phyloP scores from a whole-genome alignment of 495 filamentous ascomycete species.

The Entonaema liquescens region DNA sequence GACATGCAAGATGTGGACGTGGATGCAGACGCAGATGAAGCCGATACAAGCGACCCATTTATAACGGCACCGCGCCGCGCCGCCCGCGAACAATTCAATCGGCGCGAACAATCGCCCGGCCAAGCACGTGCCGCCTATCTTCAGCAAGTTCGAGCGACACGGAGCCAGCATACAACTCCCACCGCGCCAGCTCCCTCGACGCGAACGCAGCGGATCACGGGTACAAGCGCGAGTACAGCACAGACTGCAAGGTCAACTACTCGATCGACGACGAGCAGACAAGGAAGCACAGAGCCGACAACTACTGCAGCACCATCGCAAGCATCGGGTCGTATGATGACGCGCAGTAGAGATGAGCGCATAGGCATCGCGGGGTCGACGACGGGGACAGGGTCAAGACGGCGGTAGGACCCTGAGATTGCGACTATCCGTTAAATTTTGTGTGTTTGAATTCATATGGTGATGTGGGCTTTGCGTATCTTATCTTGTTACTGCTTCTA shows the following conservation, averaged over 20 bases:
- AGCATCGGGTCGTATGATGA: slow-evolving; percentile 43
- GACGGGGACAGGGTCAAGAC: slow-evolving; percentile 26
- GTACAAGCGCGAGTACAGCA: slow-evolving; percentile 15
- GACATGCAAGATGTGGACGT: slow-evolving; percentile 40
- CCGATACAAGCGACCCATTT: slow-evolving; percentile 45
- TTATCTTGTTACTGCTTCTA: not conserved
- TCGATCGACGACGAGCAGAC: slow-evolving; percentile 19
- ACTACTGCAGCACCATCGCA: not conserved
- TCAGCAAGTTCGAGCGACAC: slow-evolving; percentile 27
- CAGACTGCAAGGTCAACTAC: slow-evolving; percentile 8
- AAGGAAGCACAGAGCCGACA: slow-evolving; percentile 32
- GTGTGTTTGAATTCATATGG: not conserved
- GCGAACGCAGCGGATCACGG: slow-evolving; percentile 1
- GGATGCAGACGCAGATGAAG: slow-evolving; percentile 39
- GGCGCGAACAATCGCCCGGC: slow-evolving; percentile 15
- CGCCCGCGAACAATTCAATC: slow-evolving; percentile 19
- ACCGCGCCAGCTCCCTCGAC: slow-evolving; percentile 15
- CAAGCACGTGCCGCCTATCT: slow-evolving; percentile 31
- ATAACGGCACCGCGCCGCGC: slow-evolving; percentile 36
- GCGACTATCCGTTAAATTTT: not conserved
- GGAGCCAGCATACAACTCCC: slow-evolving; percentile 17
- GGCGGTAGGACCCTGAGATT: slow-evolving; percentile 32
- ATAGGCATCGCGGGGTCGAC: slow-evolving; percentile 44
- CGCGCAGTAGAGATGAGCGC: slow-evolving; percentile 49
- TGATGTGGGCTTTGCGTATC: not conserved